These are phyloP conservation scores for Sherardia arvensis DNA, from an alignment of 257 asterid species.

Conservation along the genomic window DNA sequence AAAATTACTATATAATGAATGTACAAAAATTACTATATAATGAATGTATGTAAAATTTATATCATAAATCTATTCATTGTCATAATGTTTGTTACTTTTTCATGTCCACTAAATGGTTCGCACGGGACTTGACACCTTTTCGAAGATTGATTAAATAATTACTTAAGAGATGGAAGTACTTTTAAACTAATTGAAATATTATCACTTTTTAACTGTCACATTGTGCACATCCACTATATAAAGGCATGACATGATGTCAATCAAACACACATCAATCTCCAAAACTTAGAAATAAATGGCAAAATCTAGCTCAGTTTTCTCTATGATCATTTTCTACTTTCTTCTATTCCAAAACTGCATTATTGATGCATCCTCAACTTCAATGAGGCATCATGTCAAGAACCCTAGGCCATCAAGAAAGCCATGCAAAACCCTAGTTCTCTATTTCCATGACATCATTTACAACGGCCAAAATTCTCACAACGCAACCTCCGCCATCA, in stretches of 20 bases:
- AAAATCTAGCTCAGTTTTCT: slow-evolving; percentile 3
- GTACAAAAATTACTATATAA: too few species aligned
- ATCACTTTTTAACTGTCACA: background rate
- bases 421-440: slow-evolving; percentile 24
- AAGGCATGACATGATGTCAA: background rate
- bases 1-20: too few species aligned
- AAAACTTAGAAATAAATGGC: background rate
- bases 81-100: too few species aligned
- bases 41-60: too few species aligned
- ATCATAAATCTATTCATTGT: too few species aligned
- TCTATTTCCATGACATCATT: slow-evolving; percentile 34
- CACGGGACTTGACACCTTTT: background rate
- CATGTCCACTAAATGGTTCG: background rate
- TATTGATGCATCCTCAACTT: background rate
- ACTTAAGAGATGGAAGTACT: too few species aligned
- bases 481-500: slow-evolving; percentile 30
- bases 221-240: background rate
- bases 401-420: slow-evolving; percentile 6
- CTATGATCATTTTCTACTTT: slow-evolving; percentile 6
- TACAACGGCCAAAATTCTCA: slow-evolving; percentile 29
- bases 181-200: too few species aligned
- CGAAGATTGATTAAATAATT: too few species aligned
- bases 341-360: slow-evolving; percentile 2
- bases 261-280: background rate
- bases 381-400: background rate